Evolutionary conservation across 106 monocot genomes (phyloP).

Genomic region (Dendrobium nobile): DNA sequence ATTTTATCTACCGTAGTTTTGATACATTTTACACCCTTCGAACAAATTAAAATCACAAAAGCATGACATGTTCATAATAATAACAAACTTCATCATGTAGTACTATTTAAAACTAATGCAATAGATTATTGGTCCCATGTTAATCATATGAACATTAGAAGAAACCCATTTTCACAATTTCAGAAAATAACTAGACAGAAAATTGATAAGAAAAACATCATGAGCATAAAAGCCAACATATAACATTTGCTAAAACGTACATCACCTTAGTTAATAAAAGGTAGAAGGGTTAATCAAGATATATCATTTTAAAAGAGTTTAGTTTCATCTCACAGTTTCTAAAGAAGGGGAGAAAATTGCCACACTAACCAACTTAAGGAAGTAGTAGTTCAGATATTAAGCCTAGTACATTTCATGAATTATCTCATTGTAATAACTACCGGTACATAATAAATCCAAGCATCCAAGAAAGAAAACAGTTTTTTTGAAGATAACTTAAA

Average conservation of each 20-base stretch:
- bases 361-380: not conserved
- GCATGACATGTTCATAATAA: not conserved
- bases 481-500: conserved; percentile 26
- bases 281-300: not conserved
- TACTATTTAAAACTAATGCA: not conserved
- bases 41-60: too few relatives aligned
- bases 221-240: not conserved
- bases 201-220: not conserved
- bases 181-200: not conserved
- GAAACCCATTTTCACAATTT: not conserved
- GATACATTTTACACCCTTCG: too few relatives aligned
- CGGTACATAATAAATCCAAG: not conserved
- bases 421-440: not conserved
- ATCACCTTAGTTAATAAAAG: not conserved
- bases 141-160: not conserved
- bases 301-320: not conserved
- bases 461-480: not conserved
- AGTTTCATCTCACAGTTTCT: not conserved
- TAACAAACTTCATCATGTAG: not conserved
- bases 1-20: too few relatives aligned
- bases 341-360: not conserved
- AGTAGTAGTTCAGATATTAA: not conserved
- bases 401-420: not conserved
- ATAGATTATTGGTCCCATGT: not conserved
- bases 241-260: not conserved